Conservation (phyloP, 2,329 filamentous ascomycete genomes). For the Biscogniauxia sp. region DNA sequence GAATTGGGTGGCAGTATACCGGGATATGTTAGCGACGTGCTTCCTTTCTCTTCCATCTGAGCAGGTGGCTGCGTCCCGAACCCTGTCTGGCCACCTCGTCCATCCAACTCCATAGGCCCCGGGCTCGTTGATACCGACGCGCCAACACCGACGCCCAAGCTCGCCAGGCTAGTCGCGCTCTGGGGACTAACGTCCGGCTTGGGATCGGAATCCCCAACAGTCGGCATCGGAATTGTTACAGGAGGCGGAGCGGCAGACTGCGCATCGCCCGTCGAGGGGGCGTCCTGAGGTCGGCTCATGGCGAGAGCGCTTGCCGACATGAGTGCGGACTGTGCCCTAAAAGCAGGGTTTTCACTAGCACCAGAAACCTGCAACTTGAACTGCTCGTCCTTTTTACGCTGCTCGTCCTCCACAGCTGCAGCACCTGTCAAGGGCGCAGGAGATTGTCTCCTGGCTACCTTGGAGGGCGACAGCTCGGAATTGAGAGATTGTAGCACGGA, state of each 20-base stretch:
- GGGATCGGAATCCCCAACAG: constrained; percentile 20
- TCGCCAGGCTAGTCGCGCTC: constrained; percentile 39
- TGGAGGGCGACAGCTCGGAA: constrained; percentile 49
- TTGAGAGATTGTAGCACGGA: constrained; percentile 30
- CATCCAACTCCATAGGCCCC: constrained; percentile 54
- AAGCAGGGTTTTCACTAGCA: constrained; percentile 53
- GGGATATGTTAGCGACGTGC: constrained; percentile 55
- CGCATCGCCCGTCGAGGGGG: constrained; percentile 30
- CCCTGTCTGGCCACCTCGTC: constrained; percentile 35
- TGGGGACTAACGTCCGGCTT: constrained; percentile 45
- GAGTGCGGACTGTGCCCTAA: constrained; percentile 51
- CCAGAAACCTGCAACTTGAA: constrained; percentile 40
- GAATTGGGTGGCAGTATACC: constrained; percentile 45
- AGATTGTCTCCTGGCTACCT: constrained; percentile 49
- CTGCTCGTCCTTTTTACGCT: constrained; percentile 46
- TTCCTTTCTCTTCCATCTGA: constrained; percentile 50
- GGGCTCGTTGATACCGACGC: constrained; percentile 49
- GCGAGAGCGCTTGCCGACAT: constrained; percentile 51
- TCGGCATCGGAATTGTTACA: constrained; percentile 33
- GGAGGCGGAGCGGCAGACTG: constrained; percentile 20
- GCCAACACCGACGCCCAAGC: constrained; percentile 39
- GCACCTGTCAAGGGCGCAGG: constrained; percentile 51
- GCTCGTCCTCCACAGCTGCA: constrained; percentile 53
- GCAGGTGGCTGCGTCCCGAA: constrained; percentile 42
- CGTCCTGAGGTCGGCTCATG: constrained; percentile 57